Evolutionary conservation across 148 eudicot genomes (phyloP).

Genomic region (Oxyria digyna): DNA sequence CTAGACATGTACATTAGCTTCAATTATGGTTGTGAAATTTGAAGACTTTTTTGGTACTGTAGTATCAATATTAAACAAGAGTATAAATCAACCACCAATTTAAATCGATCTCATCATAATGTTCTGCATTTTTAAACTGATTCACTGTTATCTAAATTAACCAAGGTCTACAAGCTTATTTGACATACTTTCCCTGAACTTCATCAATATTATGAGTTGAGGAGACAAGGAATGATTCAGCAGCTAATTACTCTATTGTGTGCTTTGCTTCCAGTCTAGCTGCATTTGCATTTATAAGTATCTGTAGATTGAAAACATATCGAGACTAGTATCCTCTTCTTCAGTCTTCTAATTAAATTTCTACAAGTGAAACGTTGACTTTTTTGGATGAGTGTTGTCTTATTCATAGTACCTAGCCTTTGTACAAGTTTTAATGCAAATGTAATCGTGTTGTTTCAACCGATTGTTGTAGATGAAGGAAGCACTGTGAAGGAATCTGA

Average conservation of each 20-base stretch:
- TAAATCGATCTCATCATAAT: background rate
- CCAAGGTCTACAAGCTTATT: background rate
- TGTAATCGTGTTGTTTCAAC: conserved; percentile 29
- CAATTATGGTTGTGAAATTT: background rate
- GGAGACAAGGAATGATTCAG: too few species aligned
- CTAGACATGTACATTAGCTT: background rate
- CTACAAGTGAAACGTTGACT: background rate
- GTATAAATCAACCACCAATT: background rate
- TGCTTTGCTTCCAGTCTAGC: background rate
- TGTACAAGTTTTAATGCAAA: background rate
- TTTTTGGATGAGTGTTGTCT: background rate
- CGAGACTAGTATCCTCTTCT: background rate
- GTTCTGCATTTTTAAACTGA: background rate
- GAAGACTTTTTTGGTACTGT: background rate
- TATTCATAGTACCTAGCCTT: background rate
- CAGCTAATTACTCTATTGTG: background rate
- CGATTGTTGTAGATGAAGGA: conserved; percentile 10
- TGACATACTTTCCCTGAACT: background rate
- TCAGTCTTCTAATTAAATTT: background rate
- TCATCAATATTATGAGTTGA: background rate
- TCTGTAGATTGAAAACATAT: background rate
- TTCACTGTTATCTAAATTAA: background rate
- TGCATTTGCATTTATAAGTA: too few species aligned
- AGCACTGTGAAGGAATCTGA: background rate
- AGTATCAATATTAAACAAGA: background rate